These are phyloP conservation scores for Grosmannia huntii DNA, from an alignment of 2,329 filamentous ascomycete species.

Conservation along the genomic window DNA sequence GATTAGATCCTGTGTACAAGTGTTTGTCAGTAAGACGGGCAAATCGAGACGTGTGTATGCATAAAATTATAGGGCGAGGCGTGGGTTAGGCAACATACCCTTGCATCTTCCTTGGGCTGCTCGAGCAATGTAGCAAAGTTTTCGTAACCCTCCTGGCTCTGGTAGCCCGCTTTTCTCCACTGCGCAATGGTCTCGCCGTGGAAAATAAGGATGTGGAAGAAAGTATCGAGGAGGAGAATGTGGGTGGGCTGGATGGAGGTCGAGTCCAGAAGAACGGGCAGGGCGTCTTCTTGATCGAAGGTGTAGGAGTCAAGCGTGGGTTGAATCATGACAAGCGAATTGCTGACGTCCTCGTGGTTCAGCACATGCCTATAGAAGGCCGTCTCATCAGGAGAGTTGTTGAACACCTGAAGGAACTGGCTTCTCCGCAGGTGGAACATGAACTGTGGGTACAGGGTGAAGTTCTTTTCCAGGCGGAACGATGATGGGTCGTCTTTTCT, in stretches of 20 bases:
- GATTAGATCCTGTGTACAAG: slow-evolving; percentile 62
- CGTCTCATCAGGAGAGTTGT: slow-evolving; percentile 97
- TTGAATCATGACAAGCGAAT: slow-evolving; percentile 97
- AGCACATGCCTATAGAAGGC: slow-evolving; percentile 97
- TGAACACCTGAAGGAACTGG: slow-evolving; percentile 98
- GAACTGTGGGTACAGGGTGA: slow-evolving; percentile 96
- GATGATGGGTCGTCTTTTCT: slow-evolving; percentile 96
- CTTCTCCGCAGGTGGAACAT: slow-evolving; percentile 98
- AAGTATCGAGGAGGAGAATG: slow-evolving; percentile 88
- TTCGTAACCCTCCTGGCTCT: slow-evolving; percentile 95
- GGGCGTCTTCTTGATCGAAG: slow-evolving; percentile 84
- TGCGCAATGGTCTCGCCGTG: slow-evolving; percentile 96
- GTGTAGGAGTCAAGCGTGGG: slow-evolving; percentile 95
- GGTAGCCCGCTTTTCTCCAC: slow-evolving; percentile 96
- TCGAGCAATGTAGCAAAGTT: slow-evolving; percentile 84
- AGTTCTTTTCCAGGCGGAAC: slow-evolving; percentile 96
- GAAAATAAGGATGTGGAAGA: slow-evolving; percentile 99
- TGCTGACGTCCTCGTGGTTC: slow-evolving; percentile 93
- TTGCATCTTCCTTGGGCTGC: slow-evolving; percentile 90
- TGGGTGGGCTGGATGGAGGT: slow-evolving; percentile 92
- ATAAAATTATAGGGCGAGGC: background rate
- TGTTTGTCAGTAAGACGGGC: slow-evolving; percentile 2
- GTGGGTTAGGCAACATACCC: slow-evolving; percentile 23
- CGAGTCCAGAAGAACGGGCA: slow-evolving; percentile 90
- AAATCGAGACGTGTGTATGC: background rate